These are phyloP conservation scores for Dunaliella primolecta DNA, from an alignment of 139 green algal genomes.

Conservation along the genomic window DNA sequence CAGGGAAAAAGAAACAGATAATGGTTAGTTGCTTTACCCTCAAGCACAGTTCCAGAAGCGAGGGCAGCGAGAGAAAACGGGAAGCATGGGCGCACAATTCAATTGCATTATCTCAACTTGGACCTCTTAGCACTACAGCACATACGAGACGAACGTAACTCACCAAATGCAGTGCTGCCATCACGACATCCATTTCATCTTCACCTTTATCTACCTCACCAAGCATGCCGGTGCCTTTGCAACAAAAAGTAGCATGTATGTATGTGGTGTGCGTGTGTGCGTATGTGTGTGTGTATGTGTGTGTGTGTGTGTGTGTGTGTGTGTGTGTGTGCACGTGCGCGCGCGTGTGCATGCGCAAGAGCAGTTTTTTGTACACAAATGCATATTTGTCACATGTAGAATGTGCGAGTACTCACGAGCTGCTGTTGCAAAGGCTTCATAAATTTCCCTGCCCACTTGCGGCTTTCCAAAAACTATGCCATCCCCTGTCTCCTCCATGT, in stretches of 20 bases:
- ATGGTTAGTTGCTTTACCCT: too few species aligned
- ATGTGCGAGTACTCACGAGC: slow-evolving; percentile 1
- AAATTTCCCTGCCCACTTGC: slow-evolving; percentile 12
- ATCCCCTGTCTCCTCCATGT: too few species aligned
- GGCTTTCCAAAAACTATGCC: slow-evolving; percentile 34
- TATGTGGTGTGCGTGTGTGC: neutral
- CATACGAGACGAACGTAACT: too few species aligned
- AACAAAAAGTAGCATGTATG: neutral
- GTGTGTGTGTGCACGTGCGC: neutral
- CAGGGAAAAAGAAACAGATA: too few species aligned
- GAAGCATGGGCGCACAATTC: too few species aligned
- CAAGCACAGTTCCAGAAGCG: too few species aligned
- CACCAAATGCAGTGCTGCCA: slow-evolving; percentile 23
- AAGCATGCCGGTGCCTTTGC: slow-evolving; percentile 7
- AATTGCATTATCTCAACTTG: too few species aligned
- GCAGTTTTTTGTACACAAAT: too few species aligned
- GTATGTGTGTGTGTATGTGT: neutral
- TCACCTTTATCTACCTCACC: neutral
- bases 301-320: neutral
- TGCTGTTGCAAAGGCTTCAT: slow-evolving; percentile 6
- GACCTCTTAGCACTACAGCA: too few species aligned
- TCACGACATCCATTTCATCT: slow-evolving; percentile 16
- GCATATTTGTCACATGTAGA: neutral
- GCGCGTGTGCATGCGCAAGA: neutral
- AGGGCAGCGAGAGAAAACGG: too few species aligned